These are phyloP conservation scores for Ceriops decandra DNA, from an alignment of 345 rosid species.

Conservation along the genomic window DNA sequence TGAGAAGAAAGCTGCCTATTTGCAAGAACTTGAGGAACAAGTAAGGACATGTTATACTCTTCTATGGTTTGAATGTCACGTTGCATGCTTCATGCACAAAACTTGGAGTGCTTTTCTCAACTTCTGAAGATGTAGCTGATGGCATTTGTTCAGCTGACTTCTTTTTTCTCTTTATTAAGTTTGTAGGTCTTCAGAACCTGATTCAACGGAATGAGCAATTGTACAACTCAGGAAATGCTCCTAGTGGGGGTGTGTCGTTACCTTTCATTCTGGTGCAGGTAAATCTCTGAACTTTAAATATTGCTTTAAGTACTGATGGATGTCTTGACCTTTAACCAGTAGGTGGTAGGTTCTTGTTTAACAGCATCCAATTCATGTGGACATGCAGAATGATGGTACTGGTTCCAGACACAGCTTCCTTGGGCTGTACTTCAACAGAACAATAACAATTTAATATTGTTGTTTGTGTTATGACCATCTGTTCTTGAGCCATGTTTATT, in stretches of 20 bases:
- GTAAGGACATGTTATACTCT: slow-evolving; percentile 41
- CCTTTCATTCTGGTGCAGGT: slow-evolving; percentile 99
- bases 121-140: slow-evolving; percentile 11
- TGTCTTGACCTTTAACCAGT: background rate
- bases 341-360: background rate
- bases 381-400: background rate
- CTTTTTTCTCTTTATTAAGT: slow-evolving; percentile 43
- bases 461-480: background rate
- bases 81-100: slow-evolving; percentile 10
- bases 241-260: slow-evolving; percentile 83
- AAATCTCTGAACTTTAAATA: slow-evolving; percentile 19
- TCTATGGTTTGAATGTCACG: slow-evolving; percentile 8
- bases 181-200: slow-evolving; percentile 80
- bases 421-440: background rate
- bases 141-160: slow-evolving; percentile 7
- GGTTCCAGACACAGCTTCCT: background rate
- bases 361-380: background rate
- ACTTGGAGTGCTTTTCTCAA: background rate
- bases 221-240: slow-evolving; percentile 73
- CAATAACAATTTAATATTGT: background rate
- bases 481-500: no score
- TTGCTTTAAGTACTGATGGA: background rate
- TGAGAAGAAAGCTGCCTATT: slow-evolving; percentile 86
- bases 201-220: slow-evolving; percentile 77
- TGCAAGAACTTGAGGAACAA: slow-evolving; percentile 91